Evolutionary conservation across 2,329 filamentous ascomycete genomes (phyloP).

Genomic region (Lecanosticta acicola): DNA sequence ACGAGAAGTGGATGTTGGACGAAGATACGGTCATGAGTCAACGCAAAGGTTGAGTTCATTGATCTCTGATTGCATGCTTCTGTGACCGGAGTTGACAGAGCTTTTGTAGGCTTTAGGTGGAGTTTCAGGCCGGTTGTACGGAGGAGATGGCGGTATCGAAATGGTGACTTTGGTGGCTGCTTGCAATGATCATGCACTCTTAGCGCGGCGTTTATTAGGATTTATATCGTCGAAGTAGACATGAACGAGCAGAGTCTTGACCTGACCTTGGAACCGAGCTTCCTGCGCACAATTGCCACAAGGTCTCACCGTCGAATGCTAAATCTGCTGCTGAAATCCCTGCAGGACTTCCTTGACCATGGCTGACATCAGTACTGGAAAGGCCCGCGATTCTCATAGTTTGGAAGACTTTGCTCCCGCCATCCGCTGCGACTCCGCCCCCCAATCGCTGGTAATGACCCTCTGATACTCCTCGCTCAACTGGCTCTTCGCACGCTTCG

Average conservation of each 20-base stretch:
- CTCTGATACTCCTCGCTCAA: slow-evolving; percentile 27
- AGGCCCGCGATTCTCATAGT: too few relatives aligned
- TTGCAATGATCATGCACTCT: not conserved
- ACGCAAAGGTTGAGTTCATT: slow-evolving; percentile 16
- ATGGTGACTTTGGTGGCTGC: slow-evolving; percentile 5
- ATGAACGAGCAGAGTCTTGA: too few relatives aligned
- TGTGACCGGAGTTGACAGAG: slow-evolving; percentile 11
- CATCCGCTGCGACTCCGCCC: too few relatives aligned
- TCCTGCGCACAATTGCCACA: too few relatives aligned
- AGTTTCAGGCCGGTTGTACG: slow-evolving; percentile 10
- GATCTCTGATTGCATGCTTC: not conserved
- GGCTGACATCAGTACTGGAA: too few relatives aligned
- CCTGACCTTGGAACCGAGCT: too few relatives aligned
- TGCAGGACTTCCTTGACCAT: too few relatives aligned
- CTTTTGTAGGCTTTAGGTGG: slow-evolving; percentile 12
- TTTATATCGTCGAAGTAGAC: not conserved
- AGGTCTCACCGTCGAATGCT: too few relatives aligned
- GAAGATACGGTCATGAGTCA: slow-evolving; percentile 19
- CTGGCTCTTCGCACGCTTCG: slow-evolving; percentile 23
- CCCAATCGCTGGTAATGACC: slow-evolving; percentile 23
- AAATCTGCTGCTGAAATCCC: too few relatives aligned
- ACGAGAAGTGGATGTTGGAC: slow-evolving; percentile 29
- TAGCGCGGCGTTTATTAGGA: not conserved
- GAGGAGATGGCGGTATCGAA: slow-evolving; percentile 9
- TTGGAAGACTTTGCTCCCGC: too few relatives aligned